These are phyloP conservation scores for Penicillium sclerotigenum DNA, from an alignment of 2,329 filamentous ascomycete genomes.

Conservation along the genomic window DNA sequence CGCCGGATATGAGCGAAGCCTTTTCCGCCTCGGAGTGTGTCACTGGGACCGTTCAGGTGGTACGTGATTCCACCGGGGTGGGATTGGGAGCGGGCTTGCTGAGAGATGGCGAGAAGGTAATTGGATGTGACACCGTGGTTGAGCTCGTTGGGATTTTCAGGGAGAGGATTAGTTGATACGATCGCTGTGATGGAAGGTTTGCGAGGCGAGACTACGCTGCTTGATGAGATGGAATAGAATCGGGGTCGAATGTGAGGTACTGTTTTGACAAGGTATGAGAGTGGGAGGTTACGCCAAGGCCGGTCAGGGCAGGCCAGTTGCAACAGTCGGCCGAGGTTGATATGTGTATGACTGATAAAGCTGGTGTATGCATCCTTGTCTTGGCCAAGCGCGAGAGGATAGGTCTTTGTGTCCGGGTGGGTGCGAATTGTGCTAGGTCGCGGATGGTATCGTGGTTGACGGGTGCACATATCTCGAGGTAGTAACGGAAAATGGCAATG, in stretches of 20 bases:
- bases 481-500: constrained; percentile 79
- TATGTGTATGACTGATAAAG: constrained; percentile 68
- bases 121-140: constrained; percentile 92
- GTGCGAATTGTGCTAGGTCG: constrained; percentile 76
- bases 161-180: constrained; percentile 72
- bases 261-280: constrained; percentile 84
- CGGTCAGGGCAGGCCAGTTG: constrained; percentile 63
- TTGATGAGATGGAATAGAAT: constrained; percentile 92
- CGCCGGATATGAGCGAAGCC: constrained; percentile 88
- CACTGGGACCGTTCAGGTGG: constrained; percentile 75
- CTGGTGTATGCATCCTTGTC: constrained; percentile 85
- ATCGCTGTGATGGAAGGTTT: constrained; percentile 74
- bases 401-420: constrained; percentile 71
- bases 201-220: constrained; percentile 46
- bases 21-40: constrained; percentile 87
- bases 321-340: constrained; percentile 55
- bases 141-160: constrained; percentile 64
- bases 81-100: constrained; percentile 63
- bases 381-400: constrained; percentile 75
- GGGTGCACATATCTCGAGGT: constrained; percentile 87
- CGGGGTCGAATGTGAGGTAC: constrained; percentile 84
- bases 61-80: constrained; percentile 77
- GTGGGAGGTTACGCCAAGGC: constrained; percentile 75
- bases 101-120: constrained; percentile 69
- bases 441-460: constrained; percentile 89